Percentiles rank a stretch among this genome's conserved stretches.
Conservation (phyloP, 2,329 filamentous ascomycete genomes). For the Microdochium nivale region DNA sequence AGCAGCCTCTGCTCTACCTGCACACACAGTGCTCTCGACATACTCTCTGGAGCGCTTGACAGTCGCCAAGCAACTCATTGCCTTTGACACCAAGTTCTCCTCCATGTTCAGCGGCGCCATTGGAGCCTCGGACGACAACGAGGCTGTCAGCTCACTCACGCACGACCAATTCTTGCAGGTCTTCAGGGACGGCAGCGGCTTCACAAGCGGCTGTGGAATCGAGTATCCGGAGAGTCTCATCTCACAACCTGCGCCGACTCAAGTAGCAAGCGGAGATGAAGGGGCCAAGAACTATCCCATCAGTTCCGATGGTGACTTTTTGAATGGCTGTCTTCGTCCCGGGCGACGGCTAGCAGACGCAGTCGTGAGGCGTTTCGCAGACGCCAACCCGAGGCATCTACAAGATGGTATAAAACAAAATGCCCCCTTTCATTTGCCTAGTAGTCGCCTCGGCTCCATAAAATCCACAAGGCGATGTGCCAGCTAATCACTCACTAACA, state of each 20-base stretch:
- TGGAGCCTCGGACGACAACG: slow-evolving; percentile 1
- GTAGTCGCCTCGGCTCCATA: not conserved
- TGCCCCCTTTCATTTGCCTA: not conserved
- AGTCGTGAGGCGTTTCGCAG: slow-evolving; percentile 14
- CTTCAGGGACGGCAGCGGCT: slow-evolving; percentile 10
- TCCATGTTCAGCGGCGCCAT: slow-evolving; percentile 32
- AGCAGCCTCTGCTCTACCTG: not conserved
- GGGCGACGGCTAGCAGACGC: slow-evolving; percentile 16
- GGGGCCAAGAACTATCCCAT: slow-evolving; percentile 5
- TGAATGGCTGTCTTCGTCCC: slow-evolving; percentile 14
- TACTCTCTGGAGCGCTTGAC: slow-evolving; percentile 12
- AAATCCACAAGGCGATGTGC: not conserved
- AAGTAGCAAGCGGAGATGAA: not conserved
- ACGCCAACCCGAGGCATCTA: slow-evolving; percentile 14
- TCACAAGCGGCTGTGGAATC: slow-evolving; percentile 15
- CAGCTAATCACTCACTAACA: not conserved
- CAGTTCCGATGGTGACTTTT: not conserved
- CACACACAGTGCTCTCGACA: slow-evolving; percentile 8
- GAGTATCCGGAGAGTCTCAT: slow-evolving; percentile 8
- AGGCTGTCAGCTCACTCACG: slow-evolving; percentile 7
- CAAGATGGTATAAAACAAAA: slow-evolving; percentile 12
- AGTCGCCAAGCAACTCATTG: slow-evolving; percentile 11
- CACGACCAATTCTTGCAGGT: slow-evolving; percentile 13
- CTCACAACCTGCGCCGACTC: slow-evolving; percentile 3
- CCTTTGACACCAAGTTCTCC: slow-evolving; percentile 38